A percentile compares a stretch with the other conserved stretches of the same genome.
Evolutionary conservation across 2,329 filamentous ascomycete genomes (phyloP).

Genomic region (Daldinia eschscholtzii): DNA sequence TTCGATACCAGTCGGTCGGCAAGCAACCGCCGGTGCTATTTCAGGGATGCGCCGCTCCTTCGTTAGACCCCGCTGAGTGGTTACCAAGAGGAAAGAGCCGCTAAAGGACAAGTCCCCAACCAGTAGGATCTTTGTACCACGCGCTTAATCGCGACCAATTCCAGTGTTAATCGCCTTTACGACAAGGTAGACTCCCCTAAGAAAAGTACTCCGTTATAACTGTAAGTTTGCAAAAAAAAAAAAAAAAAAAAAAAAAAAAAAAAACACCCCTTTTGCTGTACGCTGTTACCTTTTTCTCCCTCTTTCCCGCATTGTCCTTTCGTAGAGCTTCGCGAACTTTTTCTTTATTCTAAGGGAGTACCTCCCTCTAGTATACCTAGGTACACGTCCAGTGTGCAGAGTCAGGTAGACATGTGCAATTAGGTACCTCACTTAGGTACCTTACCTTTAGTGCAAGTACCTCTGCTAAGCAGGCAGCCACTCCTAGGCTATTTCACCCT

Average conservation of each 20-base stretch:
- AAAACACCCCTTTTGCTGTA: background rate
- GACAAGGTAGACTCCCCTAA: conserved; percentile 23
- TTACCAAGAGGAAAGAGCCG: conserved; percentile 37
- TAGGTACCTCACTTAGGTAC: conserved; percentile 4
- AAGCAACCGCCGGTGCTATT: conserved; percentile 28
- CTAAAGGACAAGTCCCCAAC: conserved; percentile 29
- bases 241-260: background rate
- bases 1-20: conserved; percentile 1
- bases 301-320: background rate
- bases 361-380: too few relatives aligned
- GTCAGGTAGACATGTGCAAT: background rate
- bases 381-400: too few relatives aligned
- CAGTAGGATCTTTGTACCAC: conserved; percentile 41
- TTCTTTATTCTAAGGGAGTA: background rate
- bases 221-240: conserved; percentile 7
- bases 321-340: background rate
- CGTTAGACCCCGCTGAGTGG: conserved; percentile 23
- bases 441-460: too few relatives aligned
- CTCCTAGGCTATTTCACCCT: conserved; percentile 1
- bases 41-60: conserved; percentile 20
- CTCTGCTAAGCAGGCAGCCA: conserved; percentile 10
- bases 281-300: background rate
- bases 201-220: conserved; percentile 19
- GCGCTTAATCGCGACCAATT: conserved; percentile 43
- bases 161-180: conserved; percentile 10